These are phyloP conservation scores for Acanthamoeba divionensis DNA, from an alignment of 208 protist species.

Conservation along the genomic window DNA sequence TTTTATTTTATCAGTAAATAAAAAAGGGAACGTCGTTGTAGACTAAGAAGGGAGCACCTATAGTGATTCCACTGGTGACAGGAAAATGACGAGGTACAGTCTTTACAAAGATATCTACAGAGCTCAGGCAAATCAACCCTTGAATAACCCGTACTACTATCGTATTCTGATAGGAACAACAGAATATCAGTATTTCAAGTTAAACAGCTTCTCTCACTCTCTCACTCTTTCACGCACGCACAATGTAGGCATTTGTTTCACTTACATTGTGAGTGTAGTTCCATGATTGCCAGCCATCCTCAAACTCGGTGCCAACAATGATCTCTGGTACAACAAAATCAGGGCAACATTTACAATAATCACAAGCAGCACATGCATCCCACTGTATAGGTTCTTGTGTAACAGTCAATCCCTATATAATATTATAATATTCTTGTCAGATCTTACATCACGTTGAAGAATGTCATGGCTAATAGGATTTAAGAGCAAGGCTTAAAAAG, in stretches of 20 bases:
- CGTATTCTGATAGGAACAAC: conserved; percentile 14
- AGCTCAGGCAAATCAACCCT: neutral
- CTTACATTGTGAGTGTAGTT: conserved; percentile 7
- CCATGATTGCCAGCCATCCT: neutral
- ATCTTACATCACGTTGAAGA: too few relatives aligned
- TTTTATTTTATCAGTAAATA: too few relatives aligned
- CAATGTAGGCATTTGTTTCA: too few relatives aligned
- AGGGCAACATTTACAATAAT: neutral
- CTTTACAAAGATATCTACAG: conserved; percentile 4
- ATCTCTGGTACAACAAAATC: neutral
- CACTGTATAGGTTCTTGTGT: neutral
- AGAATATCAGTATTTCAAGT: too few relatives aligned
- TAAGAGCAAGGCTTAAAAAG: too few relatives aligned
- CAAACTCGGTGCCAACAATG: conserved; percentile 17
- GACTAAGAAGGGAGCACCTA: neutral
- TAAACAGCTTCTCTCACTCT: too few relatives aligned
- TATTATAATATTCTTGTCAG: too few relatives aligned
- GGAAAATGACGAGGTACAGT: neutral
- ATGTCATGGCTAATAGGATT: too few relatives aligned
- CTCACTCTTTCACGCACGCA: too few relatives aligned
- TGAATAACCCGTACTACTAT: neutral
- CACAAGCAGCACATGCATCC: neutral
- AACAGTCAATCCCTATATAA: too few relatives aligned
- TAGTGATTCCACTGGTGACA: conserved; percentile 1
- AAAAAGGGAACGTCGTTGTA: too few relatives aligned